phyloP scores from a whole-genome alignment of 2,329 filamentous ascomycete species.

The Lachnellula subtilissima region DNA sequence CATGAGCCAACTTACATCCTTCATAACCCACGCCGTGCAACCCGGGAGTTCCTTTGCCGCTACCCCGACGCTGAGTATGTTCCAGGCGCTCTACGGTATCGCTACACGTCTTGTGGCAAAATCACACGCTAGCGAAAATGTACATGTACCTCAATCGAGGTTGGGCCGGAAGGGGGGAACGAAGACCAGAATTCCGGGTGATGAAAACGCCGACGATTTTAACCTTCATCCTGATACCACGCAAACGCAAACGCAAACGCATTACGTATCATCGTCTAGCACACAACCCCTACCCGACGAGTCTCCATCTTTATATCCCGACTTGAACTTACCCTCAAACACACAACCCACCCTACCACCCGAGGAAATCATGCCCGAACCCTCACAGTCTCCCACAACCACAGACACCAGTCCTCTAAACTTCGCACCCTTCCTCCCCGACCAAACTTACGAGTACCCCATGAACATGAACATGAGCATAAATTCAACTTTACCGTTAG shows the following conservation, averaged over 20 bases:
- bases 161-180: background rate
- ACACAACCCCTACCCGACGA: background rate
- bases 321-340: background rate
- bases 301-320: background rate
- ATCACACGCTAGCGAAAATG: background rate
- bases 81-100: constrained; percentile 13
- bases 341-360: background rate
- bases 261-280: constrained; percentile 1
- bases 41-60: constrained; percentile 10
- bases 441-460: constrained; percentile 9
- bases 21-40: constrained; percentile 9
- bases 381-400: constrained; percentile 1
- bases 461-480: constrained; percentile 2
- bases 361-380: constrained; percentile 1
- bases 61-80: constrained; percentile 12
- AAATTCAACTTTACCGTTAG: too few species aligned
- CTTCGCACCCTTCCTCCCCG: constrained; percentile 12
- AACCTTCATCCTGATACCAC: too few species aligned
- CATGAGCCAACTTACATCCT: constrained; percentile 67
- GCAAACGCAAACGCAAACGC: constrained; percentile 5
- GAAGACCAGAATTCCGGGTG: constrained; percentile 5
- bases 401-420: constrained; percentile 8
- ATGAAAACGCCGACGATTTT: background rate
- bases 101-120: constrained; percentile 13
- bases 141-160: background rate